Evolutionary conservation across 345 rosid species (phyloP).

Genomic region (Sonneratia caseolaris): DNA sequence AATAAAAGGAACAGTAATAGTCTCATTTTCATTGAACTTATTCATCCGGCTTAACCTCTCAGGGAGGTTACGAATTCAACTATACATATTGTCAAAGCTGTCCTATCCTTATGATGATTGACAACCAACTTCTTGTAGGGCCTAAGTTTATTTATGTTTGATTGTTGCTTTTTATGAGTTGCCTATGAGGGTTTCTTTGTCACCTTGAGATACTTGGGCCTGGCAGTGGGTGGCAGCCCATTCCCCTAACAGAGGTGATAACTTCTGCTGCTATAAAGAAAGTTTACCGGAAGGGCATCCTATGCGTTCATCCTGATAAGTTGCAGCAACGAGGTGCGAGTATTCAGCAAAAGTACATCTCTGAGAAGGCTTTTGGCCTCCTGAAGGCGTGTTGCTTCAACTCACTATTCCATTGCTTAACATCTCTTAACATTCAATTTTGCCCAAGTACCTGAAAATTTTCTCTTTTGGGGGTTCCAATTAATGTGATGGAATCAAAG

Average conservation of each 20-base stretch:
- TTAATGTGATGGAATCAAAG: background rate
- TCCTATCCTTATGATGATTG: too few species aligned
- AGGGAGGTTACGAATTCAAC: too few species aligned
- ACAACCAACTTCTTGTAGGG: background rate
- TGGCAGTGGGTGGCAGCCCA: slow-evolving; percentile 84
- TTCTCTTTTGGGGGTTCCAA: background rate
- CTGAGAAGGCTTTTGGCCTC: slow-evolving; percentile 93
- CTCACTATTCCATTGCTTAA: too few species aligned
- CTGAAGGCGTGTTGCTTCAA: slow-evolving; percentile 43
- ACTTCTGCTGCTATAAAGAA: slow-evolving; percentile 86
- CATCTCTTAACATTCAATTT: background rate
- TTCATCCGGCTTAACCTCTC: background rate
- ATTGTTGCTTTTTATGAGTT: background rate
- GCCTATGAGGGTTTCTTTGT: background rate
- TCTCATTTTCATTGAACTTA: background rate
- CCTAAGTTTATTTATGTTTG: background rate
- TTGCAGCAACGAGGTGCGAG: slow-evolving; percentile 89
- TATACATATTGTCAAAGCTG: too few species aligned
- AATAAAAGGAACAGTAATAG: background rate
- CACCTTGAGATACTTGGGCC: slow-evolving; percentile 68
- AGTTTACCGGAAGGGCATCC: slow-evolving; percentile 96
- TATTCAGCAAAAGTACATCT: slow-evolving; percentile 86
- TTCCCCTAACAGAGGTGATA: slow-evolving; percentile 92
- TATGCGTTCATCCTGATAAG: slow-evolving; percentile 95
- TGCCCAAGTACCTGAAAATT: background rate